These are phyloP conservation scores for Pilobolus umbonatus DNA, from an alignment of 192 early-diverging fungal species.

Conservation along the genomic window DNA sequence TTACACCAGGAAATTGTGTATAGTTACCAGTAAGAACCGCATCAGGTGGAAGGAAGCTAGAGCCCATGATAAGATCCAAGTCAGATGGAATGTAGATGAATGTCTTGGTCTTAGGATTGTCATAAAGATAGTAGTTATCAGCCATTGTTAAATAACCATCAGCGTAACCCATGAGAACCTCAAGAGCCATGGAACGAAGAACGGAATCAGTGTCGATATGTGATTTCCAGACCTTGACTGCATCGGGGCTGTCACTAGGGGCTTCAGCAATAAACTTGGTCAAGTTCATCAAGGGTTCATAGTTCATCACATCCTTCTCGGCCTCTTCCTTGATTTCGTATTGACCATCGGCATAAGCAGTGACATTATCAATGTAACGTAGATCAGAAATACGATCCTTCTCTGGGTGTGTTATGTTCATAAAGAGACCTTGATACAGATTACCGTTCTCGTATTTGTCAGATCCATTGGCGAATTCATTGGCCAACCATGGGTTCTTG, in stretches of 20 bases:
- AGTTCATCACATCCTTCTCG: neutral
- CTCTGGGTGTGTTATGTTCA: neutral
- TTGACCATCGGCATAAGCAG: constrained; percentile 8
- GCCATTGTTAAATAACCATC: constrained; percentile 31
- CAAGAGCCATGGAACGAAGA: constrained; percentile 31
- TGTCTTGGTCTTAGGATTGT: constrained; percentile 32
- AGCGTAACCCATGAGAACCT: constrained; percentile 31
- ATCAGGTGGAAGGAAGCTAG: neutral
- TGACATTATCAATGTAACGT: neutral
- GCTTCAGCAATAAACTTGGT: constrained; percentile 25
- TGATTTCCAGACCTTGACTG: constrained; percentile 19
- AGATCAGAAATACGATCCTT: neutral
- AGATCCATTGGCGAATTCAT: constrained; percentile 28
- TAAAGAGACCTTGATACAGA: constrained; percentile 13
- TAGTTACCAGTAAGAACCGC: constrained; percentile 25
- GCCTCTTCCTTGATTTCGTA: constrained; percentile 18
- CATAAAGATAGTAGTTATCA: constrained; percentile 38
- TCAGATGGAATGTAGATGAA: constrained; percentile 30
- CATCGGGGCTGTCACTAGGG: constrained; percentile 10
- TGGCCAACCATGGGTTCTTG: constrained; percentile 37
- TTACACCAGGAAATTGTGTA: constrained; percentile 8
- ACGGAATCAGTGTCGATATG: constrained; percentile 18
- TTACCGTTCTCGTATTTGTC: constrained; percentile 19
- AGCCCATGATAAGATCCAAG: constrained; percentile 35
- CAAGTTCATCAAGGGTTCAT: constrained; percentile 16